A percentile compares a stretch with the other conserved stretches of the same genome.
Evolutionary conservation across 208 protist genomes (phyloP).

Genomic region (Kentomonas sorsogonicus): DNA sequence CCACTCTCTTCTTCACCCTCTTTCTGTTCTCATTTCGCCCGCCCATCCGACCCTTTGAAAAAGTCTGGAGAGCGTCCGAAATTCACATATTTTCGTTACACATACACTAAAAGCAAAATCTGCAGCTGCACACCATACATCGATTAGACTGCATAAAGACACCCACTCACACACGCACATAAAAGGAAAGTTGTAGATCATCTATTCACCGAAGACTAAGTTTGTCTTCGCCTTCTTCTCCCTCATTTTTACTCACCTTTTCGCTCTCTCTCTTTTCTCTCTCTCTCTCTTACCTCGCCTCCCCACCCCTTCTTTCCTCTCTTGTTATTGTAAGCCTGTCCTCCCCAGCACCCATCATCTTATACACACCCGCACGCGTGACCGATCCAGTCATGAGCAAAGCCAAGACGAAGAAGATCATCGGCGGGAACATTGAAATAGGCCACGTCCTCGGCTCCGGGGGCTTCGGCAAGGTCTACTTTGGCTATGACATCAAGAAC

Average conservation of each 20-base stretch:
- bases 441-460: conserved; percentile 82
- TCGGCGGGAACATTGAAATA: conserved; percentile 70
- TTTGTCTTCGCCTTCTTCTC: not conserved
- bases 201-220: too few species aligned
- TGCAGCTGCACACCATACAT: too few species aligned
- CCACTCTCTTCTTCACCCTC: conserved; percentile 7
- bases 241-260: not conserved
- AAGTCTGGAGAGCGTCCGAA: too few species aligned
- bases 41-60: not conserved
- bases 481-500: conserved; percentile 67
- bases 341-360: not conserved
- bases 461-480: conserved; percentile 87
- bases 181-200: too few species aligned
- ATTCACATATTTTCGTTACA: too few species aligned
- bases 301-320: not conserved
- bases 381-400: not conserved
- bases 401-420: conserved; percentile 26
- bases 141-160: too few species aligned
- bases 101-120: too few species aligned
- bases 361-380: not conserved
- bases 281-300: not conserved
- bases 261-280: conserved; percentile 1
- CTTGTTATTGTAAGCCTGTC: not conserved
- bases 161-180: too few species aligned
- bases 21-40: conserved; percentile 7